Evolutionary conservation across 1,284 basidiomycete genomes (phyloP), one percentile per base, ranked within the genome.

Genomic region (Malassezia slooffiae): DNA sequence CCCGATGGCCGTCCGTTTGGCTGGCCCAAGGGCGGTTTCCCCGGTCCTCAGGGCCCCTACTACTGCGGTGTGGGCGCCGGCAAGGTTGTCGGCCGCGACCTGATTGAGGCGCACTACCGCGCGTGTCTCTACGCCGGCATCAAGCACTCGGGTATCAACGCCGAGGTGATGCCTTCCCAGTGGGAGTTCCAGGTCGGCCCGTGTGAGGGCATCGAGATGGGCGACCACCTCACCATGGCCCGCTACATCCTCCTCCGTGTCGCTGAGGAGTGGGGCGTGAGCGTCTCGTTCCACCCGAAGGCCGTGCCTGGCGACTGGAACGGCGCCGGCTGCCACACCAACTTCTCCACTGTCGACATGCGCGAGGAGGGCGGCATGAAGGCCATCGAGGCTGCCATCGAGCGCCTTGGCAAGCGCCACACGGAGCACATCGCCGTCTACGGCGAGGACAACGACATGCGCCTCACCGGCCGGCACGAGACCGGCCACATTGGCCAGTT

Each of bases 111-210:
- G 31, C 93, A 99, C 76, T 97, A 97, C 77, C 85, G 87, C 52
- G 76, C 76, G 43, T 99, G 91, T 74, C 79, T 99, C 50, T 95
- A 96, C 73, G 77, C 93, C 58, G 90, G 89, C 62, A 79, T 99
- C 74, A 90, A 89, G 76, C 96, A 96, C 76, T 91, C 87, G 55
- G 93, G 93, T 71, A 96, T 99, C 76, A 99, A 97, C 73, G 93
- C 93, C 57, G 93, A 97, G 75, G 93, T 97, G 62, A 96, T 97
- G 91, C 91, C 93, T 21, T 83, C 90, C 49, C 93, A 97, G 74
- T 96, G 90, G 90, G 91, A 97, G 76, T 97, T 93, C 84, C 93
- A 97, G 74, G 89, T 97, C 62, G 91, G 91, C 51, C 91, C 91
- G 30, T 96, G 91, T 70, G 82, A 85, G 72, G 91, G 91, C 57